Percentiles rank a stretch among this genome's conserved stretches.
phyloP scores from a whole-genome alignment of 768 basidiomycete genomes.

The Leccinellum rugosiceps region DNA sequence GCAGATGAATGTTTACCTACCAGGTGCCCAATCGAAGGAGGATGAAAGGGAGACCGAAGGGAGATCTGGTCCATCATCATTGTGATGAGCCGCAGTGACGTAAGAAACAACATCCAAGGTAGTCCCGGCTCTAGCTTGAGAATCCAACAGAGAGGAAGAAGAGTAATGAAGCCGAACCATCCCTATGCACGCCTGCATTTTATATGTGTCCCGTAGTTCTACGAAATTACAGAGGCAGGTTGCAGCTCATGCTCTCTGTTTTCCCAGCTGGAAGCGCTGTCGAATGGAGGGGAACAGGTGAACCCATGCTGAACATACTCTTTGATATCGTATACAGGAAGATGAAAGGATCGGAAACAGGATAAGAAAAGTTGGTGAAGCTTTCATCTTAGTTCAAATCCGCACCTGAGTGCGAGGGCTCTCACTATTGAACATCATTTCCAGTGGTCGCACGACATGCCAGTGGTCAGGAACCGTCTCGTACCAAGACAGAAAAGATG shows the following conservation, averaged over 20 bases:
- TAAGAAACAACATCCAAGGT: too few species aligned
- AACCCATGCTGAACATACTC: slow-evolving; percentile 23
- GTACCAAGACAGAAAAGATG: slow-evolving; percentile 48
- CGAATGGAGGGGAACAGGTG: slow-evolving; percentile 12
- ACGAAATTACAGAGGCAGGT: slow-evolving; percentile 35
- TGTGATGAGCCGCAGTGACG: too few species aligned
- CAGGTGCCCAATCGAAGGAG: too few species aligned
- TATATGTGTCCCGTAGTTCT: slow-evolving; percentile 10
- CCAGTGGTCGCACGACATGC: slow-evolving; percentile 15
- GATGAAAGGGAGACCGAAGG: too few species aligned
- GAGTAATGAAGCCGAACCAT: too few species aligned
- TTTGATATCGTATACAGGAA: slow-evolving; percentile 34
- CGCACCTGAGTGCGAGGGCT: too few species aligned
- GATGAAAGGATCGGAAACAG: slow-evolving; percentile 31
- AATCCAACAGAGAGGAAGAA: too few species aligned
- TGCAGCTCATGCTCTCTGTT: slow-evolving; percentile 14
- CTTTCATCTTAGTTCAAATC: neutral
- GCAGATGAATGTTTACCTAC: too few species aligned
- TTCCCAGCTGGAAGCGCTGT: slow-evolving; percentile 29
- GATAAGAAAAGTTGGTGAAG: slow-evolving; percentile 12
- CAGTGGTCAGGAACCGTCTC: neutral
- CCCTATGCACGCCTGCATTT: neutral
- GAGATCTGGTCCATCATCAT: too few species aligned
- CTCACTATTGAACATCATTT: neutral
- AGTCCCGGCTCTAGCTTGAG: too few species aligned